Percentiles rank a stretch among this genome's conserved stretches.
Conservation (phyloP, 2,329 filamentous ascomycete genomes). For the Shiraia sp. region DNA sequence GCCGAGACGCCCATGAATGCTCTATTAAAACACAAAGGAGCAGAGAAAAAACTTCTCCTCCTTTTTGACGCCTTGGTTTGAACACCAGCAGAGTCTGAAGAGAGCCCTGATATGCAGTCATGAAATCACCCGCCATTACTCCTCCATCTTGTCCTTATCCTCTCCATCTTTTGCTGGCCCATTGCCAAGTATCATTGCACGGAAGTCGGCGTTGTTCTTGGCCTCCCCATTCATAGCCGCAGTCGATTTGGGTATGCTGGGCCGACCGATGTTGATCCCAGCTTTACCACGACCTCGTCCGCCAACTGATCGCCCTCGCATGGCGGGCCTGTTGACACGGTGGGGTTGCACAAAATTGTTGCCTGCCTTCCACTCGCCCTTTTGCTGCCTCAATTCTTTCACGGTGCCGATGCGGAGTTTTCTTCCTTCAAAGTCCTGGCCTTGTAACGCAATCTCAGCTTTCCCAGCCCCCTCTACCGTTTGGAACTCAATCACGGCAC, state of each 20-base stretch:
- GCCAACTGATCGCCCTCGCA: conserved; percentile 19
- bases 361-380: conserved; percentile 44
- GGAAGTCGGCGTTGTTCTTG: conserved; percentile 64
- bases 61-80: too few relatives aligned
- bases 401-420: conserved; percentile 55
- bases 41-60: too few relatives aligned
- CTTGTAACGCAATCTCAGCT: conserved; percentile 57
- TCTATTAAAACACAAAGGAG: too few relatives aligned
- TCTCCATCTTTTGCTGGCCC: conserved; percentile 25
- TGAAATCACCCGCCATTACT: conserved; percentile 23
- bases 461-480: conserved; percentile 73
- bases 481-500: conserved; percentile 82
- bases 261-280: conserved; percentile 28
- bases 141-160: conserved; percentile 27
- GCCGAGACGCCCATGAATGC: too few relatives aligned
- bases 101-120: conserved; percentile 15
- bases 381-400: conserved; percentile 49
- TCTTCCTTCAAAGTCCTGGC: conserved; percentile 44
- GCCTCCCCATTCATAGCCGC: conserved; percentile 21
- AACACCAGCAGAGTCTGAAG: conserved; percentile 15
- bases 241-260: conserved; percentile 23
- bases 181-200: conserved; percentile 55
- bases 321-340: conserved; percentile 32
- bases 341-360: conserved; percentile 36
- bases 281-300: conserved; percentile 32